Evolutionary conservation across 495 filamentous ascomycete genomes (phyloP).

Genomic region (Penicillium mononematosum): DNA sequence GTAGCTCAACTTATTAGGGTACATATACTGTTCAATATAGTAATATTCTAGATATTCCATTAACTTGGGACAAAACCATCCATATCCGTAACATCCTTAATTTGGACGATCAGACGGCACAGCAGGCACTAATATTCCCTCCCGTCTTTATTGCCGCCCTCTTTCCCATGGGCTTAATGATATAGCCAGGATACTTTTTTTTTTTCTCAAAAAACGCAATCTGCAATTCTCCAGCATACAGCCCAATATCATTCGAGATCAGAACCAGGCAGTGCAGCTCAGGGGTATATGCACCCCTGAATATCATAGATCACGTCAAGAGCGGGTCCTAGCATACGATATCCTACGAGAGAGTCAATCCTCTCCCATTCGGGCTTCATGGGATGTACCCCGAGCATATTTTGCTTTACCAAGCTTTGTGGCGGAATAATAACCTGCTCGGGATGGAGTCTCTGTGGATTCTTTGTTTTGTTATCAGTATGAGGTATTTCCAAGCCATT

Average conservation of each 20-base stretch:
- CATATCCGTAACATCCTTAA: not conserved
- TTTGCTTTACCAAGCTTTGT: slow-evolving; percentile 6
- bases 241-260: not conserved
- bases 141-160: not conserved
- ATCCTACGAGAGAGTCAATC: not conserved
- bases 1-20: too few relatives aligned
- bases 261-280: not conserved
- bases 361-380: not conserved
- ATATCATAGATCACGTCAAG: slow-evolving; percentile 8
- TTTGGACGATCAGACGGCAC: slow-evolving; percentile 11
- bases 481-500: not conserved
- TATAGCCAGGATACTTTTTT: not conserved
- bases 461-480: not conserved
- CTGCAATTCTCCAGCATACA: not conserved
- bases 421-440: not conserved
- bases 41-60: not conserved
- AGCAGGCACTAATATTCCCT: not conserved
- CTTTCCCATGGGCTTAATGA: not conserved
- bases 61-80: not conserved
- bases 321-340: not conserved
- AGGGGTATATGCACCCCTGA: slow-evolving; percentile 7
- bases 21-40: not conserved
- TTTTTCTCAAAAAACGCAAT: not conserved
- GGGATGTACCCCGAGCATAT: not conserved
- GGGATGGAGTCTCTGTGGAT: not conserved